Evolutionary conservation across 2,329 filamentous ascomycete species (phyloP), one percentile per base, ranked within the genome.

Genomic region (Reticulascus tulasneorum): DNA sequence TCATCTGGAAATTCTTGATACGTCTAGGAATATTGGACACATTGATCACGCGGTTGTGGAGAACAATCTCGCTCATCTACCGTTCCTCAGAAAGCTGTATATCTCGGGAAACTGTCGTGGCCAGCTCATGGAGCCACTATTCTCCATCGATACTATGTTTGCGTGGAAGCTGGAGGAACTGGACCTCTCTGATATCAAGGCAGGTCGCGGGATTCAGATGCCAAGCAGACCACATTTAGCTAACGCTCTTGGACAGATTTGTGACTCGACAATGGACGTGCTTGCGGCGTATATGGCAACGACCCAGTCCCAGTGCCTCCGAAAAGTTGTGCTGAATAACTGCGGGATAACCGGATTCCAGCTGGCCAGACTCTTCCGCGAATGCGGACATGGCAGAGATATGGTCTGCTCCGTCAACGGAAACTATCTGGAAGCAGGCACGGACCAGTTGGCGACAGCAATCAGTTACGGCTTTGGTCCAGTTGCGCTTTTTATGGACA

Each of bases 111-210:
- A 70, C 23, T 63, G 76, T 12, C 67, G 71, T 22, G 64, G 73
- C 11, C 52, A 62, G 17, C 52, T 63, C 2, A 63, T 65, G 4
- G 60, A 60, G 11, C 63, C 71, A 3, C 51, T 78, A 4, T 65
- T 78, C 19, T 58, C 72, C 34, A 52, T 69, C 39, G 62, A 64
- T 33, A 53, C 60, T 7, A 53, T 75, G 28, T 46, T 58, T 25
- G 48, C 56, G 13, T 71, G 69, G 62, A 56, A 58, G n/a, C 57
- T 79, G 17, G 67, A 75, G 47, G 71, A 74, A 38, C 54, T 79
- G 12, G 66, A 78, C 43, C 54, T 79, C 19, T 77, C 75, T 4
- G 66, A 69, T 6, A 76, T 73, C 53, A 67, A 68, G 58, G 69
- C 75, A 52, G 44, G 62, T 47, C 17, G 10, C 16, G 12, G 10